A percentile compares a stretch with the other conserved stretches of the same genome.
phyloP scores from a whole-genome alignment of 495 filamentous ascomycete genomes.

The Cenococcum geophilum region DNA sequence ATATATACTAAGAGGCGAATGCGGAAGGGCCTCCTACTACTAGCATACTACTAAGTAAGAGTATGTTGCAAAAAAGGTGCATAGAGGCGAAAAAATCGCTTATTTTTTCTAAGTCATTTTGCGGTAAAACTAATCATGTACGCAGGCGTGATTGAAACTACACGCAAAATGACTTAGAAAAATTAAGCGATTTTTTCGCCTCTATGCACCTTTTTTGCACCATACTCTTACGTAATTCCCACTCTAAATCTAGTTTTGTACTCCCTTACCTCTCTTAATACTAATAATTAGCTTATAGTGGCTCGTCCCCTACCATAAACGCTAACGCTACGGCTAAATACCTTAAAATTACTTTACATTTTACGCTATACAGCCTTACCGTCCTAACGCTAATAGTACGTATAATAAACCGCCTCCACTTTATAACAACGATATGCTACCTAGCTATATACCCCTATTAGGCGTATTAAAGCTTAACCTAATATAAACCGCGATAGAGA shows the following conservation, averaged over 20 bases:
- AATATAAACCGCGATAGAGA: slow-evolving; percentile 38
- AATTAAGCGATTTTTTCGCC: no score
- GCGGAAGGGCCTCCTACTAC: slow-evolving; percentile 52
- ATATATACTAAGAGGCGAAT: slow-evolving; percentile 60
- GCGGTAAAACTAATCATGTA: no score
- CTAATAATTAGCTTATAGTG: slow-evolving; percentile 42
- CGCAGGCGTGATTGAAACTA: no score
- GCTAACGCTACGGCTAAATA: slow-evolving; percentile 45
- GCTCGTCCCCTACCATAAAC: slow-evolving; percentile 52
- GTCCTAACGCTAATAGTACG: slow-evolving; percentile 43
- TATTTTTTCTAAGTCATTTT: no score
- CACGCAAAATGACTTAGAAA: no score
- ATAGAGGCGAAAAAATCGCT: no score
- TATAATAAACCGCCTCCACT: slow-evolving; percentile 45
- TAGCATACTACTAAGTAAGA: slow-evolving; percentile 67
- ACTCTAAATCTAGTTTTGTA: neutral
- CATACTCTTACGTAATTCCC: slow-evolving; percentile 13
- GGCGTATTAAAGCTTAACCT: slow-evolving; percentile 55
- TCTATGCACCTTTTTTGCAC: no score
- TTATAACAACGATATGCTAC: slow-evolving; percentile 43
- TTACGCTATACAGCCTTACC: slow-evolving; percentile 43
- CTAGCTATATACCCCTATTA: slow-evolving; percentile 50
- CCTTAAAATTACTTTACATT: slow-evolving; percentile 41
- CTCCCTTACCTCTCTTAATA: neutral
- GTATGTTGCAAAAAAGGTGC: no score